Evolutionary conservation across 345 rosid genomes (phyloP), one percentile per base, ranked within the genome.

Genomic region (Litchi chinensis): DNA sequence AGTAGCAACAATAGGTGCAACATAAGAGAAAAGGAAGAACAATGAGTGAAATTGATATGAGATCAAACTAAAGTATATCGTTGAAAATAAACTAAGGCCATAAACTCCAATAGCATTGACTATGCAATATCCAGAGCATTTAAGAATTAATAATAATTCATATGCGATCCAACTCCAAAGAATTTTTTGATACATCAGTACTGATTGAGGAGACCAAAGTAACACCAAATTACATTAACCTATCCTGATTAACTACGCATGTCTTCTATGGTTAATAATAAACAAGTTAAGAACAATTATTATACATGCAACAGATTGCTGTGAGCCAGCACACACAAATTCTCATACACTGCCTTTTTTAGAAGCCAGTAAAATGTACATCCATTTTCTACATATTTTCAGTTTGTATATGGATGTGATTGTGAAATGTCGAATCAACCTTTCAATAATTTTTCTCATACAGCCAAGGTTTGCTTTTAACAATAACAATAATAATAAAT

Each of bases 1-100:
- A 65, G 79, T 46, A 39, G 46, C 70, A 70, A 39, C 32, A 62
- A 57, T 39, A 57, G 19, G 28, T 10, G n/a, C 46, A 46, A 64
- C 62, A 75, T 41, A 39, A 21, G 56, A 24, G 5, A 39, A 71
- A 68, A 37, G 73, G 6, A 19, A 71, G 44, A 0, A 74, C 8
- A 12, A 44, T 12, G 59, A 22, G 11, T 46, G 24, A 46, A 44
- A 46, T 39, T 56, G 7, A 56, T 54, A 5, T 16, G 10, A 72
- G 26, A 72, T 15, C 40, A 74, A 64, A 63, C 62, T 74, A 57
- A 74, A 73, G 37, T 13, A 24, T 32, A 43, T 2, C 8, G 32
- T 24, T 32, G 1, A 16, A 21, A 19, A 15, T 15, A 59, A n/a
- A 59, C 8, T 6, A 52, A 21, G 28, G 64, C 64, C 26, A 21